Evolutionary conservation across 345 rosid species (phyloP).

Genomic region (Populus tremula): DNA sequence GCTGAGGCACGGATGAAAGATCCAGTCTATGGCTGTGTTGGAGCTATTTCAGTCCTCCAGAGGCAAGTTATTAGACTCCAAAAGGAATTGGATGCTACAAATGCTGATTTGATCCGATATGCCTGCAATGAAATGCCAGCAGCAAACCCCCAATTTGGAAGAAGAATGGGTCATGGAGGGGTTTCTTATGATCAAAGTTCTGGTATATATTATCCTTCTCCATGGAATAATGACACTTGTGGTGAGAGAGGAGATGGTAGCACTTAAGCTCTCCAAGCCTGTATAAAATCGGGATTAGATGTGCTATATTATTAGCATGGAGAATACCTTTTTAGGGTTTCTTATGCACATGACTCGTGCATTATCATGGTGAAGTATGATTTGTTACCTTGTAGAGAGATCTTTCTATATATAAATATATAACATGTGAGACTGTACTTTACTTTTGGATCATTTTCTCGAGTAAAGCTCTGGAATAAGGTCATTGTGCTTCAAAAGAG

Average conservation of each 20-base stretch:
- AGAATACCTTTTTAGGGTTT: constrained; percentile 30
- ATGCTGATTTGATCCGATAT: constrained; percentile 28
- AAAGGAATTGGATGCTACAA: constrained; percentile 31
- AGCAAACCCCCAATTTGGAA: background rate
- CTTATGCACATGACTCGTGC: constrained; percentile 3
- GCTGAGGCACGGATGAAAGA: constrained; percentile 36
- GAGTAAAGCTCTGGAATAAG: background rate
- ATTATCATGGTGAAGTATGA: background rate
- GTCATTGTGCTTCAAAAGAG: no score
- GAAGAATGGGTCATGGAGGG: constrained; percentile 14
- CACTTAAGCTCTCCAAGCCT: background rate
- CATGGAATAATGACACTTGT: constrained; percentile 15
- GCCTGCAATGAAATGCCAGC: constrained; percentile 22
- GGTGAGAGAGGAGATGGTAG: constrained; percentile 13
- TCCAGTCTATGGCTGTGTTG: constrained; percentile 36
- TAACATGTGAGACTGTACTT: no score
- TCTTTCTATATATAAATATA: no score
- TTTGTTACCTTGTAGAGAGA: background rate
- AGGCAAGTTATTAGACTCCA: constrained; percentile 32
- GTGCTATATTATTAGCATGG: background rate
- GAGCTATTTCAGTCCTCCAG: constrained; percentile 36
- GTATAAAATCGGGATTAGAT: background rate
- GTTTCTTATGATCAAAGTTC: constrained; percentile 8
- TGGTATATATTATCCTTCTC: constrained; percentile 13
- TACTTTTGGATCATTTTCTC: background rate